phyloP scores from a whole-genome alignment of 1,139 yeast genomes.

The Saccharomyces pastorianus region DNA sequence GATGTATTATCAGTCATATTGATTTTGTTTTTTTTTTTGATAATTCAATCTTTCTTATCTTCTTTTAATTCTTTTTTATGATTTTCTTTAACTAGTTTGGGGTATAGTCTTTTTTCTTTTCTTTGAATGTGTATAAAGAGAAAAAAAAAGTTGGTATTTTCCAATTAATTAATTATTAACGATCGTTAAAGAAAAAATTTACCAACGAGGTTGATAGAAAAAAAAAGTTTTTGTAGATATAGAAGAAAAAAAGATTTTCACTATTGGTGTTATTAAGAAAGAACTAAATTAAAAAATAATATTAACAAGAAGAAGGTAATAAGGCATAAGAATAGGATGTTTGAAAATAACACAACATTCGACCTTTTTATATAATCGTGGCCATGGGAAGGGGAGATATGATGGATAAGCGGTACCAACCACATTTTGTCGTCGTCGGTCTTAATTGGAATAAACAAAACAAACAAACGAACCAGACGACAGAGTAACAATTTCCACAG shows the following conservation, averaged over 20 bases:
- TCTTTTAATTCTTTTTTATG: background rate
- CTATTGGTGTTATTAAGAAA: background rate
- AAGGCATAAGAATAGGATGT: background rate
- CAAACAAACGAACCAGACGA: background rate
- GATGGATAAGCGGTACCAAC: background rate
- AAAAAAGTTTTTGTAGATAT: slow-evolving; percentile 1
- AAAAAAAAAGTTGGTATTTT: background rate
- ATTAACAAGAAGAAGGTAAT: background rate
- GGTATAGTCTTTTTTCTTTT: background rate
- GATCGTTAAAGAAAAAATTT: background rate
- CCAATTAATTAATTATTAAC: slow-evolving; percentile 1
- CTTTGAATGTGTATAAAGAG: background rate
- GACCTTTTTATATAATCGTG: background rate
- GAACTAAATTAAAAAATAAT: background rate
- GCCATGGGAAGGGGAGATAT: background rate
- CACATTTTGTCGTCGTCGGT: background rate
- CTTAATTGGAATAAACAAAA: background rate
- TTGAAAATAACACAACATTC: background rate
- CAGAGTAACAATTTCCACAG: background rate
- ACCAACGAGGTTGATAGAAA: slow-evolving; percentile 1
- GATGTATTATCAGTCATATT: background rate
- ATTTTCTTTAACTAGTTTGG: background rate
- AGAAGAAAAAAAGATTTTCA: slow-evolving; percentile 1
- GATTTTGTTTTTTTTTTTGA: background rate
- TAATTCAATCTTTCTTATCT: background rate